phyloP scores from a whole-genome alignment of 805 yeast genomes.

The Kodamaea kakaduensis region DNA sequence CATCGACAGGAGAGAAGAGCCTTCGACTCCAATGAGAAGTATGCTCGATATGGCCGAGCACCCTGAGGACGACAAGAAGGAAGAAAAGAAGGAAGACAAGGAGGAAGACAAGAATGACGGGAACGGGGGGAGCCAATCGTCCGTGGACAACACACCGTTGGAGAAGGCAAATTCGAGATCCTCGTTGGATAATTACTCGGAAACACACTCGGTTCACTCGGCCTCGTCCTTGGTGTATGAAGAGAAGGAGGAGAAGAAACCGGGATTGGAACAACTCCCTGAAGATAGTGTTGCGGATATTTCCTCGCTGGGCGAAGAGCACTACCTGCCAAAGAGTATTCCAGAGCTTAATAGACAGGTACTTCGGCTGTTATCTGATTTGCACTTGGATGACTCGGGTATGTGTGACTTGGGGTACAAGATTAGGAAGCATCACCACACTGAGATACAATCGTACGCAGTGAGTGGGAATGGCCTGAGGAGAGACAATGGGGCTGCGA shows the following conservation, averaged over 20 bases:
- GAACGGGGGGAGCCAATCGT: too few relatives aligned
- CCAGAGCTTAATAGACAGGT: constrained; percentile 7
- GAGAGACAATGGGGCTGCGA: too few relatives aligned
- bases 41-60: constrained; percentile 34
- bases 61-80: not conserved
- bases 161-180: constrained; percentile 5
- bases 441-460: constrained; percentile 33
- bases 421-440: constrained; percentile 40
- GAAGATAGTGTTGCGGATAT: constrained; percentile 8
- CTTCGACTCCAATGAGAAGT: constrained; percentile 31
- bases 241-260: constrained; percentile 1
- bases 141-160: not conserved
- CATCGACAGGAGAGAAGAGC: constrained; percentile 14
- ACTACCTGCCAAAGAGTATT: constrained; percentile 7
- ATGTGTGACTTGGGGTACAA: constrained; percentile 40
- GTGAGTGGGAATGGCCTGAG: constrained; percentile 17
- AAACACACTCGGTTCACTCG: not conserved
- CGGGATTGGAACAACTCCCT: constrained; percentile 7
- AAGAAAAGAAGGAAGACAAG: not conserved
- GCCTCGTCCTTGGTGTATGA: constrained; percentile 3
- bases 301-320: constrained; percentile 1
- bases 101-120: constrained; percentile 6
- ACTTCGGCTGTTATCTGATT: constrained; percentile 13
- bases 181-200: not conserved
- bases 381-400: constrained; percentile 25